phyloP scores from a whole-genome alignment of 208 protist genomes.

The Wallacemonas sp. region DNA sequence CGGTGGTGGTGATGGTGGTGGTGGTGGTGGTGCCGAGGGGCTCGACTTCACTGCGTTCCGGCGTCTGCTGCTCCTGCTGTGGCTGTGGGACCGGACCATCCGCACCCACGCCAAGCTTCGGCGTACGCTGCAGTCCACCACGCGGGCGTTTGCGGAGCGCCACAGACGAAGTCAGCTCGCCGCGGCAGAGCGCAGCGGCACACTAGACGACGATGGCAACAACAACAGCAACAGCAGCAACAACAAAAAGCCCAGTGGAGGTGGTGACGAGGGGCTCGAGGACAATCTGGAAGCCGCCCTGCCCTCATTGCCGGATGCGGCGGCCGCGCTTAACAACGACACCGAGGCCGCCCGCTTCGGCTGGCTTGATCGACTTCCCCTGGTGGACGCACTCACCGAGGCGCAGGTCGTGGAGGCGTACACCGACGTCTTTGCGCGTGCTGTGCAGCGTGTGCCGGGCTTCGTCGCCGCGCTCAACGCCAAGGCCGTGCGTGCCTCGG shows the following conservation, averaged over 20 bases:
- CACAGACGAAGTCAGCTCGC: not conserved
- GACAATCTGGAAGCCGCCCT: too few species aligned
- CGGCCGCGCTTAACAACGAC: not conserved
- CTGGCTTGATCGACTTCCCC: slow-evolving; percentile 32
- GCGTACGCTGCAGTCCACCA: not conserved
- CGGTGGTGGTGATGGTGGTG: too few species aligned
- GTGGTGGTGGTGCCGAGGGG: not conserved
- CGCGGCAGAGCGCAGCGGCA: not conserved
- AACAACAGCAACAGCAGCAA: not conserved
- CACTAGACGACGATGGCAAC: slow-evolving; percentile 3
- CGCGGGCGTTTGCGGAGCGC: slow-evolving; percentile 9
- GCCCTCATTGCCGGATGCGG: too few species aligned
- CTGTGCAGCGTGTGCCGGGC: slow-evolving; percentile 27
- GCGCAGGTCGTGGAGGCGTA: slow-evolving; percentile 49
- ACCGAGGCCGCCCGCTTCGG: slow-evolving; percentile 15
- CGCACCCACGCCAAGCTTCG: not conserved
- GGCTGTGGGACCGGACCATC: slow-evolving; percentile 33
- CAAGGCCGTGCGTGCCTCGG: not conserved
- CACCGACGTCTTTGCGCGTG: slow-evolving; percentile 28
- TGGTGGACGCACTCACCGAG: slow-evolving; percentile 39
- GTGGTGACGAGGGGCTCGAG: too few species aligned
- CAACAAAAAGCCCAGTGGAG: too few species aligned
- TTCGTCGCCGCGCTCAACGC: slow-evolving; percentile 12
- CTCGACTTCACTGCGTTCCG: slow-evolving; percentile 68
- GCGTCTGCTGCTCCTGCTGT: slow-evolving; percentile 60